Percentiles rank a stretch among this genome's conserved stretches.
Evolutionary conservation across 177 flowering plant genomes (phyloP).

Genomic region (Vitis hybrid): DNA sequence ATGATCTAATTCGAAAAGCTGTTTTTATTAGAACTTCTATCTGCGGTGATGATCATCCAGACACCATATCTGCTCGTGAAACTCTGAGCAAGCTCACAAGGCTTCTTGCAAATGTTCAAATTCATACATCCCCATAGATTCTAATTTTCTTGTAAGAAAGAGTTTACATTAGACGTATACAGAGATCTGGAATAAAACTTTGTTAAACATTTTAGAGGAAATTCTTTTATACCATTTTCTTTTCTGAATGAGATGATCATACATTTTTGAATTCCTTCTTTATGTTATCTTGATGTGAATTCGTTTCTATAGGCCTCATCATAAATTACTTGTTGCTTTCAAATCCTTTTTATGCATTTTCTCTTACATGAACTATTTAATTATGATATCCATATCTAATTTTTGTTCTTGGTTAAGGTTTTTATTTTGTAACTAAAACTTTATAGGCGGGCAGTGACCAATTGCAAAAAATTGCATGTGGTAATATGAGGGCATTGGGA

Average conservation of each 20-base stretch:
- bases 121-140: slow-evolving; percentile 50
- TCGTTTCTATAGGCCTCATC: neutral
- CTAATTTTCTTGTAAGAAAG: slow-evolving; percentile 31
- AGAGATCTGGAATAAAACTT: slow-evolving; percentile 34
- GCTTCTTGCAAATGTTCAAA: slow-evolving; percentile 63
- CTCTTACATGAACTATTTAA: neutral
- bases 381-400: neutral
- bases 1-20: slow-evolving; percentile 79
- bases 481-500: neutral
- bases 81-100: slow-evolving; percentile 71
- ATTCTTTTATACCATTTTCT: slow-evolving; percentile 11
- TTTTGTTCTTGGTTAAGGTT: neutral
- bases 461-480: neutral
- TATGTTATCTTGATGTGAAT: neutral
- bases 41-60: slow-evolving; percentile 83
- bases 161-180: slow-evolving; percentile 36
- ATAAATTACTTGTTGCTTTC: neutral
- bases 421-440: neutral
- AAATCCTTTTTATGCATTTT: neutral
- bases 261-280: neutral
- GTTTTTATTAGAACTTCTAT: slow-evolving; percentile 81
- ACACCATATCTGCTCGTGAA: slow-evolving; percentile 67
- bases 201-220: slow-evolving; percentile 15
- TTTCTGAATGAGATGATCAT: slow-evolving; percentile 3
- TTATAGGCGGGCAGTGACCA: neutral